phyloP scores from a whole-genome alignment of 768 basidiomycete genomes.

The Boletus edulis region DNA sequence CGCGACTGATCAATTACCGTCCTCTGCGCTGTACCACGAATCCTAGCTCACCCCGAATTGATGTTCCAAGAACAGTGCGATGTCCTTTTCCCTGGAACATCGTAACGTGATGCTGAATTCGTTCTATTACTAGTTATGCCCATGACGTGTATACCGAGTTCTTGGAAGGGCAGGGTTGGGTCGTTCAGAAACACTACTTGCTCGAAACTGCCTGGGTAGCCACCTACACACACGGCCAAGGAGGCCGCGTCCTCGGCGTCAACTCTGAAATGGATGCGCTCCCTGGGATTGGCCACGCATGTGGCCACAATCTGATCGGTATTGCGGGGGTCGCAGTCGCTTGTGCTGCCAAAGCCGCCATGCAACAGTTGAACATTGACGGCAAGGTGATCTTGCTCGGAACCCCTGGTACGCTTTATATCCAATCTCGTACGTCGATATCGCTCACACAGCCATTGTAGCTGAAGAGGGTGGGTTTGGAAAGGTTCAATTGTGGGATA shows the following conservation, averaged over 20 bases:
- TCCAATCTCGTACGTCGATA: not conserved
- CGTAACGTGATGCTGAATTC: not conserved
- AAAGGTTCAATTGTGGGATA: constrained; percentile 65
- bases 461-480: constrained; percentile 81
- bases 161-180: constrained; percentile 63
- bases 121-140: constrained; percentile 47
- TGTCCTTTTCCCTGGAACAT: not conserved
- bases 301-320: constrained; percentile 83
- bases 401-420: constrained; percentile 57
- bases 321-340: constrained; percentile 74
- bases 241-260: constrained; percentile 70
- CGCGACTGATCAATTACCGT: not conserved
- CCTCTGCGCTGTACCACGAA: not conserved
- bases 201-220: constrained; percentile 82
- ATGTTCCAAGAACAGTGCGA: constrained; percentile 64
- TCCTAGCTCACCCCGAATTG: constrained; percentile 68
- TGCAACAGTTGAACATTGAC: constrained; percentile 58
- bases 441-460: constrained; percentile 23
- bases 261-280: constrained; percentile 79
- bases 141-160: constrained; percentile 70
- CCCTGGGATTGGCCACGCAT: constrained; percentile 62
- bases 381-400: constrained; percentile 73
- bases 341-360: constrained; percentile 60
- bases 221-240: constrained; percentile 58
- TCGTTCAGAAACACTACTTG: constrained; percentile 57